Conservation (phyloP, 2,329 filamentous ascomycete species). For the Stachybotrys elegans region DNA sequence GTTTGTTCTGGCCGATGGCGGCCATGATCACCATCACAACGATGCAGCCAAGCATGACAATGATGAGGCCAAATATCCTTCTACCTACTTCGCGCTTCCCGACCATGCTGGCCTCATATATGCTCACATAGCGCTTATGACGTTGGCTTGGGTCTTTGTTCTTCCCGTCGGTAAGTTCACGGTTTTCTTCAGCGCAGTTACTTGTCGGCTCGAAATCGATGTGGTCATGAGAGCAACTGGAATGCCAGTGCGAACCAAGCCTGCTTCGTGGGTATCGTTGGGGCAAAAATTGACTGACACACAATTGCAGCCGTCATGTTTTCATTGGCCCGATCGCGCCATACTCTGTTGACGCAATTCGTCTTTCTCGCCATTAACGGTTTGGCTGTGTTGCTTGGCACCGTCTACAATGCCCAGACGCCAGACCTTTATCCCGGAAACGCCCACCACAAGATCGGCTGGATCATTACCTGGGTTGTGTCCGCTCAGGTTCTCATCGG, state of each 20-base stretch:
- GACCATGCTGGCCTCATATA: constrained; percentile 55
- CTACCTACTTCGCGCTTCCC: constrained; percentile 56
- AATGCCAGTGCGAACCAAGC: no score
- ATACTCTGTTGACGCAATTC: constrained; percentile 65
- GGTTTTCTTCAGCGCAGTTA: no score
- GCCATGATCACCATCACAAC: constrained; percentile 10
- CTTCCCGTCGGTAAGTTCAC: constrained; percentile 62
- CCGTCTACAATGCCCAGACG: constrained; percentile 73
- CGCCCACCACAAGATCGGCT: constrained; percentile 83
- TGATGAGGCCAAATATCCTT: constrained; percentile 27
- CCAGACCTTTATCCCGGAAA: constrained; percentile 85
- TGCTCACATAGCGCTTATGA: constrained; percentile 67
- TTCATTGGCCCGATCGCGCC: constrained; percentile 73
- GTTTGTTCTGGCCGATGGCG: constrained; percentile 14
- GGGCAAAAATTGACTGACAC: not conserved
- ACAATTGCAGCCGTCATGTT: constrained; percentile 68
- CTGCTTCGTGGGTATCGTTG: no score
- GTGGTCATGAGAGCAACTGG: not conserved
- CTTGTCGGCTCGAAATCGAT: no score
- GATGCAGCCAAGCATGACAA: constrained; percentile 16
- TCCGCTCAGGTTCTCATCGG: constrained; percentile 66
- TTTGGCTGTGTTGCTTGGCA: constrained; percentile 58
- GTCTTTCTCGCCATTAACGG: constrained; percentile 60
- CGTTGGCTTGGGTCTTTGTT: constrained; percentile 65
- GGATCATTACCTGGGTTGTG: constrained; percentile 72